phyloP scores from a whole-genome alignment of 768 basidiomycete species.

The Boletus coccyginus region DNA sequence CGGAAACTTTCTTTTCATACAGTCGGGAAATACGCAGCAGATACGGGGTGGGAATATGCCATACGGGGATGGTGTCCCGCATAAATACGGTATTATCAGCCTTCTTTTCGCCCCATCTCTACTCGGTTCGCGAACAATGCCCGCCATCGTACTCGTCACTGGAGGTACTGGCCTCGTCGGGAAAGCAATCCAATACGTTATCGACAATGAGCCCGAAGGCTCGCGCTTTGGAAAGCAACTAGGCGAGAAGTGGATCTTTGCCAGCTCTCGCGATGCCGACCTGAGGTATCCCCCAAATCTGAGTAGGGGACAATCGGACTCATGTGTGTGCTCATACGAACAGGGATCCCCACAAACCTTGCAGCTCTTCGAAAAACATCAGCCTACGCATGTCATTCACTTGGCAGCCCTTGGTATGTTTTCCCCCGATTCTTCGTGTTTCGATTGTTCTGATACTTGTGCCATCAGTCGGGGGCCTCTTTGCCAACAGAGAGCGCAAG shows the following conservation, averaged over 20 bases:
- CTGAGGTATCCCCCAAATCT: constrained; percentile 54
- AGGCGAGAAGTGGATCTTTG: constrained; percentile 87
- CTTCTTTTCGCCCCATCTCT: neutral
- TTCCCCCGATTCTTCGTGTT: neutral
- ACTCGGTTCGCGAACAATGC: constrained; percentile 18
- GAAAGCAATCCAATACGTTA: constrained; percentile 74
- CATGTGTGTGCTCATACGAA: neutral
- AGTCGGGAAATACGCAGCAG: neutral
- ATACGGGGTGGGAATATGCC: constrained; percentile 16
- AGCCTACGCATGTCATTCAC: constrained; percentile 96
- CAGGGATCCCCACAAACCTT: constrained; percentile 72
- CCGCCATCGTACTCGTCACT: constrained; percentile 69
- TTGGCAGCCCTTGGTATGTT: constrained; percentile 85
- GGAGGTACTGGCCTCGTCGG: constrained; percentile 88
- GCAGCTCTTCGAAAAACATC: constrained; percentile 83
- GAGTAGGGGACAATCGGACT: neutral
- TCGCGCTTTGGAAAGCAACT: constrained; percentile 73
- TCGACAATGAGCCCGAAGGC: constrained; percentile 74
- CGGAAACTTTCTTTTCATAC: constrained; percentile 13
- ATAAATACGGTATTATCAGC: neutral
- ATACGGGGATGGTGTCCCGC: neutral
- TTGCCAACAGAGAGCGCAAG: constrained; percentile 95
- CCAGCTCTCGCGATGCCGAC: constrained; percentile 77
- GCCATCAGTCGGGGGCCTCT: constrained; percentile 81
- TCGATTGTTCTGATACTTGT: constrained; percentile 4